Base-by-base conservation (phyloP, 179 eudicot genomes). In the Pouteria campechiana region DNA sequence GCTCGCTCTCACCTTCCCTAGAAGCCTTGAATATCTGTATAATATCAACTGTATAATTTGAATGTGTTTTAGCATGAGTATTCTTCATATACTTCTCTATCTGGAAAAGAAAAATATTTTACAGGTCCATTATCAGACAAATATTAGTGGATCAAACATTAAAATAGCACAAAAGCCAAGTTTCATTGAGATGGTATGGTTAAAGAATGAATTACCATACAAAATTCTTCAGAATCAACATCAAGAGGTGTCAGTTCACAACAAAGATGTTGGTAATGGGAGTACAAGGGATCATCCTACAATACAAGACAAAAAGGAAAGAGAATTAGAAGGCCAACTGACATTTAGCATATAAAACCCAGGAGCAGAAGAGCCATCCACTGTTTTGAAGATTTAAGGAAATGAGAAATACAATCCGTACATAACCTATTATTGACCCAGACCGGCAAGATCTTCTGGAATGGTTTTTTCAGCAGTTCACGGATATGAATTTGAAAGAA, bases 31-130 rank as follows among this genome's bases (percentile, higher is more conserved):
- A 87, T 59, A 83, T 60, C 50, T 92, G 96, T 57, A 42, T 68
- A 37, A 87, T 77, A 43, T 92, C 78, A 2, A 92, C 96, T 14
- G 70, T 52, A 62, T 86, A 92, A 52, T 48, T 54, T 17, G 83
- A 74, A 72, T 92, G 99, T 31, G 99, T 92, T 69, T 71, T 79
- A 46, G 83, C 96, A 63, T 92, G 99, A 44, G 99, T 92, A 46
- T 87, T 92, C 72, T 77, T 75, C 64, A 63, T 65, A 50, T 87
- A 92, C 46, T 49, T 77, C 47, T 65, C 68, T 44, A 92, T 72
- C 99, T 92, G 46, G 21, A 50, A 12, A 56, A 28, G 32, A 40
- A 32, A 31, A 38, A 34, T 2, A 14, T 27, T n/a, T n/a, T n/a
- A n/a, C n/a, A n/a, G n/a, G n/a, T n/a, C n/a, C n/a, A n/a, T n/a